Conservation (phyloP, 164 flowering plant genomes). For the Vitis cinerea region DNA sequence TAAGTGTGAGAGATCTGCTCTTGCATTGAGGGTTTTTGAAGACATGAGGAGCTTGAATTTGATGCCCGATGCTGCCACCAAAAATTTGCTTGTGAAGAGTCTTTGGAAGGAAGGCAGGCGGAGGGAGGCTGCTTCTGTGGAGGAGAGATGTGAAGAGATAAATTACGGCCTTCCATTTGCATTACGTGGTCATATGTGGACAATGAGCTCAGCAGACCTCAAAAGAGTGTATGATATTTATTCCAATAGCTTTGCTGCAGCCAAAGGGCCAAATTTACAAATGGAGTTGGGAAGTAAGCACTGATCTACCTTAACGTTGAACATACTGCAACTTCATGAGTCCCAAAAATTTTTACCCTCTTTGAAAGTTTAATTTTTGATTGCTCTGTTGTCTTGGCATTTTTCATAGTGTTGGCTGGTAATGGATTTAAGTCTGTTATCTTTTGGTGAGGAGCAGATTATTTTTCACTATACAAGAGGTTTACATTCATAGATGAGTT, state of each 20-base stretch:
- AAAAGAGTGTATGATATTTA: conserved; percentile 46
- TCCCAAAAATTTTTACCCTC: too few species aligned
- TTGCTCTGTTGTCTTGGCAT: too few species aligned
- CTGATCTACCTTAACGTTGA: background rate
- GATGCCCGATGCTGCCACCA: conserved; percentile 70
- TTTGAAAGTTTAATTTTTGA: background rate
- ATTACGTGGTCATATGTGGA: conserved; percentile 62
- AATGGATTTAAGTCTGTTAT: too few species aligned
- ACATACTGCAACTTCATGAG: background rate
- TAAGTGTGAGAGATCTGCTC: conserved; percentile 64
- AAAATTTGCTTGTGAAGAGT: conserved; percentile 76
- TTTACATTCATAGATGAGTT: too few species aligned
- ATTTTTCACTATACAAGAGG: too few species aligned
- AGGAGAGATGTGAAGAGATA: conserved; percentile 56
- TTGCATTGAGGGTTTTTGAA: conserved; percentile 77
- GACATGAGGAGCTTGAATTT: conserved; percentile 62
- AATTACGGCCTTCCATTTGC: conserved; percentile 45
- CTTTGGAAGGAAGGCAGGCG: conserved; percentile 91
- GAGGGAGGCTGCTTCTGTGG: conserved; percentile 79
- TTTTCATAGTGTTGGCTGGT: too few species aligned
- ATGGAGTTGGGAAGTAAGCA: background rate
- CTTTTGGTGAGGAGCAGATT: too few species aligned
- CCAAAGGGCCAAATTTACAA: background rate
- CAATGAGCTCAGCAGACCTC: conserved; percentile 57
- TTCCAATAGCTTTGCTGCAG: conserved; percentile 26